Evolutionary conservation across 257 asterid genomes (phyloP).

Genomic region (Solanum tarapatanum): DNA sequence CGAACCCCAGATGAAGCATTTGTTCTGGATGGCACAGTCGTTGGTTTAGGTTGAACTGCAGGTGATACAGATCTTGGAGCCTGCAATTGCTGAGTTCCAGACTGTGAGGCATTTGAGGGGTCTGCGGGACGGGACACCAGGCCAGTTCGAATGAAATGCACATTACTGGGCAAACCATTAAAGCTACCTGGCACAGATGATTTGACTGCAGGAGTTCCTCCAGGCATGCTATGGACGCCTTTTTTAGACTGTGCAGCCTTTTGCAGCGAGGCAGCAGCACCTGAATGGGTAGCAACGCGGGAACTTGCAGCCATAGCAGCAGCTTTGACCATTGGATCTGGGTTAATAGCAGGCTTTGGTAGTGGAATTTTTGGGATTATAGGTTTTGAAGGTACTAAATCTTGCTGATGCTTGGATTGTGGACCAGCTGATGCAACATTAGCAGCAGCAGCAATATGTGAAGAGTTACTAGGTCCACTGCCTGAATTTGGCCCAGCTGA

Average conservation of each 20-base stretch:
- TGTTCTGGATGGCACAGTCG: not conserved
- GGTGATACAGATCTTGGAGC: not conserved
- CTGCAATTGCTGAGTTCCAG: not conserved
- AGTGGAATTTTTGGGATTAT: conserved; percentile 20
- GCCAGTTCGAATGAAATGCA: conserved; percentile 42
- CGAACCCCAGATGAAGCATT: not conserved
- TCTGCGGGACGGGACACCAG: not conserved
- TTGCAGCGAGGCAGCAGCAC: conserved; percentile 38
- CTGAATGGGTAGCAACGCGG: conserved; percentile 55
- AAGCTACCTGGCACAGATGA: conserved; percentile 29
- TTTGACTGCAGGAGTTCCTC: conserved; percentile 32
- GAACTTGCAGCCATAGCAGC: conserved; percentile 88
- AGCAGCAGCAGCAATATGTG: conserved; percentile 12
- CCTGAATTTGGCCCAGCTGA: conserved; percentile 14
- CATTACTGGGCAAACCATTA: conserved; percentile 65
- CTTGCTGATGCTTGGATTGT: conserved; percentile 14
- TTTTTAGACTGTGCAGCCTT: conserved; percentile 57
- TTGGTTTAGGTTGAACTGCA: not conserved
- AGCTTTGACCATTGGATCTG: conserved; percentile 63
- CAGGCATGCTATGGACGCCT: conserved; percentile 51
- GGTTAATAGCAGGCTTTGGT: conserved; percentile 19
- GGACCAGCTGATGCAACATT: conserved; percentile 13
- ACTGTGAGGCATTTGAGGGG: not conserved
- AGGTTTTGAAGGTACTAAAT: conserved; percentile 17
- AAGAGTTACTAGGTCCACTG: conserved; percentile 4